These are phyloP conservation scores for Vitellaria paradoxa DNA, from an alignment of 179 eudicot species.

Conservation along the genomic window DNA sequence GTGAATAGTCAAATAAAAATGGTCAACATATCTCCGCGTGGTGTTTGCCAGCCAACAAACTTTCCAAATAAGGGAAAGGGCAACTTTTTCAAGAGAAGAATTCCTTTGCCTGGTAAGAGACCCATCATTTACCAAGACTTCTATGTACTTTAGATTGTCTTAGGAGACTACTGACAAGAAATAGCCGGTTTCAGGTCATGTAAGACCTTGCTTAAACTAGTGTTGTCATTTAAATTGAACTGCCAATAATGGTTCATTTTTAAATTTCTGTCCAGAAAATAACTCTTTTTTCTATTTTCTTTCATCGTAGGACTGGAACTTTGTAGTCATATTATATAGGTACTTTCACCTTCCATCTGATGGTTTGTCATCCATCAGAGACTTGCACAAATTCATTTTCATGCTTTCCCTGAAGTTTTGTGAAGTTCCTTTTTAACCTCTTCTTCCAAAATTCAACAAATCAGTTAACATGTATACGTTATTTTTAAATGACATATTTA, in stretches of 20 bases:
- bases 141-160: not conserved
- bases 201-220: not conserved
- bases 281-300: not conserved
- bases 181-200: not conserved
- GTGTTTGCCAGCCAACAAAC: conserved; percentile 21
- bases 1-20: conserved; percentile 27
- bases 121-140: not conserved
- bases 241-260: not conserved
- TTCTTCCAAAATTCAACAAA: not conserved
- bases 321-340: not conserved
- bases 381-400: not conserved
- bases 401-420: not conserved
- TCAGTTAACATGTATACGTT: not conserved
- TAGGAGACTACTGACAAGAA: not conserved
- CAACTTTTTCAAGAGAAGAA: conserved; percentile 40
- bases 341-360: not conserved
- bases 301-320: not conserved
- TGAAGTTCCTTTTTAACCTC: not conserved
- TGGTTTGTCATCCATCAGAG: not conserved
- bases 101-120: conserved; percentile 43
- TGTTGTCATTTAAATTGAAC: too few relatives aligned
- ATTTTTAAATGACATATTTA: too few relatives aligned
- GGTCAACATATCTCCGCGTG: conserved; percentile 21
- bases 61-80: conserved; percentile 20
- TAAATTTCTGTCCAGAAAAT: not conserved